Evolutionary conservation across 192 early-diverging fungal genomes (phyloP).

Genomic region (Funneliformis mosseae): DNA sequence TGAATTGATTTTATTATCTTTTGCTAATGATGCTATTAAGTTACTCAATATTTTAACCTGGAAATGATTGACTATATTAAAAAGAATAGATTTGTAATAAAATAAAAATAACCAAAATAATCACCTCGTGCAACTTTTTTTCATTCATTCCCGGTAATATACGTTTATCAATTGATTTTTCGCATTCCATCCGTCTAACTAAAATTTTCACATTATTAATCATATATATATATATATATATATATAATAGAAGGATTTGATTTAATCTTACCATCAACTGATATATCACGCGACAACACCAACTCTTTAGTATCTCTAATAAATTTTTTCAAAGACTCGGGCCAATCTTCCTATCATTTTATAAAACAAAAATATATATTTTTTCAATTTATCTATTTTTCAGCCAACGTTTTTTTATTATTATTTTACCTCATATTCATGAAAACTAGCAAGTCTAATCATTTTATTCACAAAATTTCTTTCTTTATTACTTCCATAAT

Average conservation of each 20-base stretch:
- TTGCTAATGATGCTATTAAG: constrained; percentile 59
- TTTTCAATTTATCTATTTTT: not conserved
- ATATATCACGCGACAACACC: not conserved
- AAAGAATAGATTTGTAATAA: not conserved
- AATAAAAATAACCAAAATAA: not conserved
- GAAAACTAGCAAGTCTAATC: not conserved
- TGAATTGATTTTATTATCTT: constrained; percentile 43
- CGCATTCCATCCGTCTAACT: constrained; percentile 21
- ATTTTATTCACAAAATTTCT: not conserved
- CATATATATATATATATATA: not conserved
- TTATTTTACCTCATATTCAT: not conserved
- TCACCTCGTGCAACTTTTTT: constrained; percentile 75
- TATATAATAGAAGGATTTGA: too few relatives aligned
- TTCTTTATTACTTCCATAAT: not conserved
- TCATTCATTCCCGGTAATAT: constrained; percentile 70
- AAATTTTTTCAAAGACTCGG: not conserved
- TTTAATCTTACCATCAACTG: not conserved
- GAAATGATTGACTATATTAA: not conserved
- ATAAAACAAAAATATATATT: not conserved
- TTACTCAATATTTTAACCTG: constrained; percentile 50
- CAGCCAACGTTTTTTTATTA: not conserved
- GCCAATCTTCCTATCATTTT: not conserved
- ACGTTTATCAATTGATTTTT: constrained; percentile 53
- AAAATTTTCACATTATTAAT: not conserved
- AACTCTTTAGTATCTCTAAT: not conserved